These are phyloP conservation scores for Stemphylium lycopersici DNA, from an alignment of 2,329 filamentous ascomycete species.

Conservation along the genomic window DNA sequence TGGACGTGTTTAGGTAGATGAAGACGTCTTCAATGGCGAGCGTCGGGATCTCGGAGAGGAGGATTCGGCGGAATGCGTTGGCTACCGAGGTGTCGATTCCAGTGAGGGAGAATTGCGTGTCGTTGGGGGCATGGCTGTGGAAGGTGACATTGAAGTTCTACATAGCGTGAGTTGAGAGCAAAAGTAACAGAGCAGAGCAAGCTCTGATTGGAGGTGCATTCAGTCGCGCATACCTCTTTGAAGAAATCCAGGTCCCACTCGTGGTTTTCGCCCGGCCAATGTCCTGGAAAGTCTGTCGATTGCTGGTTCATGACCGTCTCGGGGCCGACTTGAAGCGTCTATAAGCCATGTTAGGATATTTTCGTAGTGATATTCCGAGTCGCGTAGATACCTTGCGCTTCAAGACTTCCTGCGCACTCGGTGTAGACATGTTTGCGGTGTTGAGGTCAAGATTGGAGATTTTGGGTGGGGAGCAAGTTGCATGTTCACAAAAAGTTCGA, in stretches of 20 bases:
- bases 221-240: constrained; percentile 54
- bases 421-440: constrained; percentile 51
- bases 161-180: not conserved
- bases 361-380: constrained; percentile 1
- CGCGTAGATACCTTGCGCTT: constrained; percentile 62
- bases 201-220: not conserved
- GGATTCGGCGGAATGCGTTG: constrained; percentile 95
- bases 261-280: constrained; percentile 87
- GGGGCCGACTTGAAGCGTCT: constrained; percentile 85
- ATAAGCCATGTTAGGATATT: constrained; percentile 20
- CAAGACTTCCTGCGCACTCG: constrained; percentile 61
- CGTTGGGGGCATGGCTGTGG: constrained; percentile 78
- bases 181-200: not conserved
- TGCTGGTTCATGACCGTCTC: constrained; percentile 90
- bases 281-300: constrained; percentile 89
- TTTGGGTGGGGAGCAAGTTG: constrained; percentile 25
- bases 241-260: constrained; percentile 79
- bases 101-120: constrained; percentile 88
- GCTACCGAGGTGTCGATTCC: constrained; percentile 91
- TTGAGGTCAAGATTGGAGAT: constrained; percentile 15
- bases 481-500: constrained; percentile 34
- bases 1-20: constrained; percentile 94
- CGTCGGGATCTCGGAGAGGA: constrained; percentile 92
- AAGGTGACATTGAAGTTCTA: constrained; percentile 77
- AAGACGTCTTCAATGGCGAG: constrained; percentile 94